These are phyloP conservation scores for Colletotrichum tropicale DNA, from an alignment of 2,329 filamentous ascomycete genomes.

Conservation along the genomic window DNA sequence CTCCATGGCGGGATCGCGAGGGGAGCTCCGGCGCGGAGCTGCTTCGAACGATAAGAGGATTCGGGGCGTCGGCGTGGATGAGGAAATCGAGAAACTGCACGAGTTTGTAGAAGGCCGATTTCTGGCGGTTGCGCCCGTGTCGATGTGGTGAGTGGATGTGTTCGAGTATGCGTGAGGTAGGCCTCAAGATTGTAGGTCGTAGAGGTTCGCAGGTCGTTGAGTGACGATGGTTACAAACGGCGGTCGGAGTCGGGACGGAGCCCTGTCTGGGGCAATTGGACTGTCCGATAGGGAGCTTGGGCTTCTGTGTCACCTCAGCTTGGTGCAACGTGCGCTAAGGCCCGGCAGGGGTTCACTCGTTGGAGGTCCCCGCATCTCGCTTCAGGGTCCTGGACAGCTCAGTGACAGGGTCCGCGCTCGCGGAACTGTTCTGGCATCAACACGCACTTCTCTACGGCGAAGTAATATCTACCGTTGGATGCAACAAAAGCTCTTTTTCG, in stretches of 20 bases:
- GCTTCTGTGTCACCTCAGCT: not conserved
- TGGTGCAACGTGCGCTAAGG: not conserved
- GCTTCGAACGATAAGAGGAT: not conserved
- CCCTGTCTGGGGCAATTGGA: not conserved
- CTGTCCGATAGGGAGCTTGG: conserved; percentile 5
- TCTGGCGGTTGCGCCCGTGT: not conserved
- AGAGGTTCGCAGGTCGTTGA: not conserved
- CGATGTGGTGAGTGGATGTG: not conserved
- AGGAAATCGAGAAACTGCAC: not conserved
- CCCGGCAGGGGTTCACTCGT: not conserved
- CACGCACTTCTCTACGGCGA: not conserved
- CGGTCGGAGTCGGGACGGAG: conserved; percentile 7
- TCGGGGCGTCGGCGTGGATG: not conserved
- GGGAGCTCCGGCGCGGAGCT: not conserved
- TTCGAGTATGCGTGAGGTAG: not conserved
- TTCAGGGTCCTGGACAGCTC: not conserved
- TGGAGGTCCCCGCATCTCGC: not conserved
- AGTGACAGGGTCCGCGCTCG: not conserved
- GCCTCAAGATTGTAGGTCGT: not conserved
- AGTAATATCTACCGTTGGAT: not conserved
- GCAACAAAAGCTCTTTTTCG: not conserved
- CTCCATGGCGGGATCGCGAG: conserved; percentile 40
- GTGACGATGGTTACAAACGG: not conserved
- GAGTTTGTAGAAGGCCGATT: not conserved
- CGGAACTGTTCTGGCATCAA: not conserved